Evolutionary conservation across 2,329 filamentous ascomycete species (phyloP).

Genomic region (Trichoderma sp.): DNA sequence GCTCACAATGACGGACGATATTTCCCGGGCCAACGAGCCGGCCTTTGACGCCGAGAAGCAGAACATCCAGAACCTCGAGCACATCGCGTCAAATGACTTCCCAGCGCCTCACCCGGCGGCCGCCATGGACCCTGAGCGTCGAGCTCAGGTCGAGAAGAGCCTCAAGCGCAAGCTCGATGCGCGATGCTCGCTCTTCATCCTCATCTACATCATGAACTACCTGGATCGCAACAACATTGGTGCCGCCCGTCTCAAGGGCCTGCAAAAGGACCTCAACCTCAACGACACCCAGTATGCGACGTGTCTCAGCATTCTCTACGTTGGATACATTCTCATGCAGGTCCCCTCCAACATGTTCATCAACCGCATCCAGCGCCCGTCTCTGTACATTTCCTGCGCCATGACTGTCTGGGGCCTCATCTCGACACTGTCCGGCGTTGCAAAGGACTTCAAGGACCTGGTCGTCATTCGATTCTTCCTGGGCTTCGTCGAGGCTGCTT

Average conservation of each 20-base stretch:
- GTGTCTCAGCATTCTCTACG: constrained; percentile 66
- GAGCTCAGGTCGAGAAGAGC: constrained; percentile 62
- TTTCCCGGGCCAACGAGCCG: constrained; percentile 26
- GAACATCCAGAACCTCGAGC: constrained; percentile 29
- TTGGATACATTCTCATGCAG: constrained; percentile 69
- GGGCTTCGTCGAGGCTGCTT: constrained; percentile 66
- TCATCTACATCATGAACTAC: constrained; percentile 79
- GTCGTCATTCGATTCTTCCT: constrained; percentile 62
- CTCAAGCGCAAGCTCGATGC: constrained; percentile 73
- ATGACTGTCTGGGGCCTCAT: constrained; percentile 66
- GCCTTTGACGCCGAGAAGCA: constrained; percentile 28
- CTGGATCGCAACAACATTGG: constrained; percentile 71
- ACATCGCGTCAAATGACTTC: background rate
- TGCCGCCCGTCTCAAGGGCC: constrained; percentile 65
- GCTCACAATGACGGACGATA: constrained; percentile 31
- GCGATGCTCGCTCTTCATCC: constrained; percentile 68
- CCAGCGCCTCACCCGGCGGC: constrained; percentile 11
- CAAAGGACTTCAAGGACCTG: constrained; percentile 57
- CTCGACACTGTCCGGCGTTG: constrained; percentile 59
- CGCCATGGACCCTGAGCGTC: constrained; percentile 51
- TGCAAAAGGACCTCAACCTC: constrained; percentile 64
- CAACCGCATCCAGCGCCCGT: constrained; percentile 57
- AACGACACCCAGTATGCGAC: constrained; percentile 64
- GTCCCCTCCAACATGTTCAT: constrained; percentile 62
- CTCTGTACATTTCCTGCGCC: constrained; percentile 54